Base-by-base conservation (phyloP, 192 early-diverging fungal species). In the Entomortierella beljakovae region DNA sequence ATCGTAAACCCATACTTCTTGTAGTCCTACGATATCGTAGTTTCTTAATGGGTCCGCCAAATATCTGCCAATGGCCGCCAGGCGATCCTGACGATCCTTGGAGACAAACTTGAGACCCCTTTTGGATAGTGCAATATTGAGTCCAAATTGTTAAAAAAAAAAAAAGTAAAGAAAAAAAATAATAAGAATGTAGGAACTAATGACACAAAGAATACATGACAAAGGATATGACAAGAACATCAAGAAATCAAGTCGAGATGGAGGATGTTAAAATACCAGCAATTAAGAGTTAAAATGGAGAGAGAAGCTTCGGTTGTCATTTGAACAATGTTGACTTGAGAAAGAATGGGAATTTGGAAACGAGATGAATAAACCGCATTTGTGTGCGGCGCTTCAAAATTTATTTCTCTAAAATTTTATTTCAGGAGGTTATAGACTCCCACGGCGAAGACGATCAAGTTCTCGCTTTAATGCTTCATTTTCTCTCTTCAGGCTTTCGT, bases 61-160 rank as follows among this genome's bases (percentile, higher is more conserved):
- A 31, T 64, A 61, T 22, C 86, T 80, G 33, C 83, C 88, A 74
- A 89, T 89, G 32, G 85, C 85, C 35, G 70, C 57, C 49, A 89
- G 61, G 6, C 88, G 81, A 38, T 73, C 76, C 43, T 82, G 46
- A 6, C 83, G 73, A 46, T 86, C 67, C 33, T 85, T 86, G 49
- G 88, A 77, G 20, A 87, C 65, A 20, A 87, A 77, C 11, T 60
- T 82, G 18, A 85, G 55, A 7, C 86, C 86, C 51, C 82, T 77
- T 40, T 40, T 7, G 4, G 26, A 29, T 18, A 54, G 16, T 3
- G 53, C 53, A 52, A n/a, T 18, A 52, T 23, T 23, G 16, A n/a
- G 7, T 52, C 6, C 8, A 52, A 15, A 7, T 7, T n/a, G 50
- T 52, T 7, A 52, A n/a, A 15, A 22, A 55, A 29, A 25, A 55